Evolutionary conservation across 371 early-diverging fungal species (phyloP), one percentile per base, ranked within the genome.

Genomic region (Mortierella sp.): DNA sequence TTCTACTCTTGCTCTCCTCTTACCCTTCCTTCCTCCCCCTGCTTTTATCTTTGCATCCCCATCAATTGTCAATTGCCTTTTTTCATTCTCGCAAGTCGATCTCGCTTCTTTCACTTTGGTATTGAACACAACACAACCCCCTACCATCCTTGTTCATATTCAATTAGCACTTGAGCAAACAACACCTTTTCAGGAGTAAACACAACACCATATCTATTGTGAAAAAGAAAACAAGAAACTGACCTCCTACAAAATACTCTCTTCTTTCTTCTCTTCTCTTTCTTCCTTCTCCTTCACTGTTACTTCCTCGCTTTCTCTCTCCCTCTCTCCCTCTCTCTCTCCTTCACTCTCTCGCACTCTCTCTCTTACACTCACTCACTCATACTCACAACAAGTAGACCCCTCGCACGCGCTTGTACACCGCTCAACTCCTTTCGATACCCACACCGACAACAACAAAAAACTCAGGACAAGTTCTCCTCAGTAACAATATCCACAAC

Each of bases 221-320:
- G 34, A 38, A 68, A 21, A 38, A 21, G 68, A 42, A 38, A 38
- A 1, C 42, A 38, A 38, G 47, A 68, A 68, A 24, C 28, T 71
- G 28, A 71, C 47, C 26, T 71, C 44, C 72, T 48, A 47, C 72
- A 38, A n/a, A 71, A n/a, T n/a, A n/a, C n/a, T n/a, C n/a, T 54
- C 13, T 1, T 38, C 21, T 68, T 11, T 70, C 50, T 60, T 19
- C 26, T 3, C 11, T 44, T 14, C 47, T 19, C 48, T 28, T 44
- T 7, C 16, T 21, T 45, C 14, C 24, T 55, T n/a, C n/a, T 54
- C 42, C 55, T 44, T 45, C 58, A 58, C 28, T 73, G 19, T 34
- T 47, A 28, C 19, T 13, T 52, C 8, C 42, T 44, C 26, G 0
- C 48, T 72, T 13, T 28, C 48, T 31, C 52, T 48, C 50, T 60